Base-by-base conservation (phyloP, 164 flowering plant species). In the Magnolia changhungtana region DNA sequence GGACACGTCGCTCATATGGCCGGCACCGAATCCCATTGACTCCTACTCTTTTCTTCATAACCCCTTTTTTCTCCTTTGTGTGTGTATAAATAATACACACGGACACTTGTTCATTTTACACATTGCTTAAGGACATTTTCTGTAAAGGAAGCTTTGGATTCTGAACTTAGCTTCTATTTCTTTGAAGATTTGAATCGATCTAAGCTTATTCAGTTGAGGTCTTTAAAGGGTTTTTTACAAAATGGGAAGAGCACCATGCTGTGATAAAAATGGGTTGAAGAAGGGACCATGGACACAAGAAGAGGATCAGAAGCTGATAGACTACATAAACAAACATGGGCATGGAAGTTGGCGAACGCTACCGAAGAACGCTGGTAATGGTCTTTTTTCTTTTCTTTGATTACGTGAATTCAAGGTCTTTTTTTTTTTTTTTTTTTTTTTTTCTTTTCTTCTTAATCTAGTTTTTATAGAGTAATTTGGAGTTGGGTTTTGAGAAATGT, bases 241-340 rank as follows among this genome's bases (percentile, higher is more conserved):
- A 9, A 95, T 95, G 99, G 99, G 99, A 69, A 92, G 98, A 88
- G 77, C 92, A 68, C 98, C 98, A 64, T 93, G 98, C 75, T 93
- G 97, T 81, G 97, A 92, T 7, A 90, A 89, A 77, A 86, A 87
- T 84, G 98, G 98, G 1, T 80, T 95, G 23, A 95, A 93, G 82
- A 95, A 90, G 71, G 98, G 98, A 2, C 98, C 98, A 24, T 95
- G 98, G 98, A 88, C 96, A 6, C 86, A 91, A 0, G 98, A 95
- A 76, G 98, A 95, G 74, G 98, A 95, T 77, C 91, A 89, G 74
- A 95, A 91, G 76, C 91, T 95, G 29, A 79, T 95, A 2, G 94
- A 95, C 76, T 90, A 90, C 37, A 95, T 95, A 24, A 86, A 87
- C 37, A 84, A 87, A 74, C 87, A 93, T 75, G 98, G 98, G 3